Conservation (phyloP, 306 rosid species). For the Dicorynia guianensis region DNA sequence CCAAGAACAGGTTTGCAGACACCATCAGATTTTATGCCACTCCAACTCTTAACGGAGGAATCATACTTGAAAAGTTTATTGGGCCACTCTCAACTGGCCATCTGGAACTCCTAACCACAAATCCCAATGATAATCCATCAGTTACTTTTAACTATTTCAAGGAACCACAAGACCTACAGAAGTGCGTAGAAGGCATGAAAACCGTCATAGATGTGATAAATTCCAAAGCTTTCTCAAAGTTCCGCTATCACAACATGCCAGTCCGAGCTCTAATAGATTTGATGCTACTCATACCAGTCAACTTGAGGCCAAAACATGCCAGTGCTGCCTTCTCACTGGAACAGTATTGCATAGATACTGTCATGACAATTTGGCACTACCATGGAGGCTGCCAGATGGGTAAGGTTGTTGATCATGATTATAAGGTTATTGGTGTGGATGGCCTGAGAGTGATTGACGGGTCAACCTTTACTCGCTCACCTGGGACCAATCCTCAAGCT, state of each 20-base stretch:
- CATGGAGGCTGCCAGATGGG: constrained; percentile 63
- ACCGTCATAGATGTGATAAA: constrained; percentile 64
- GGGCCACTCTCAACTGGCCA: constrained; percentile 73
- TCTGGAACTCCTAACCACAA: constrained; percentile 56
- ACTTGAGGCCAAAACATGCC: constrained; percentile 45
- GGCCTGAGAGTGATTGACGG: constrained; percentile 78
- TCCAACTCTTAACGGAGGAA: no score
- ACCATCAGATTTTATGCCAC: not conserved
- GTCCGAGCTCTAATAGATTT: constrained; percentile 44
- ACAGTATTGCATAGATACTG: constrained; percentile 56
- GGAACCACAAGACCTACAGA: constrained; percentile 68
- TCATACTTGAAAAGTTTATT: constrained; percentile 15
- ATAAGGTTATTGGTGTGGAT: constrained; percentile 70
- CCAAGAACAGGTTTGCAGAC: constrained; percentile 32
- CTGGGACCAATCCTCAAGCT: constrained; percentile 86
- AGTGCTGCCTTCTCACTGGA: constrained; percentile 41
- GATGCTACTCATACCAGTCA: constrained; percentile 48
- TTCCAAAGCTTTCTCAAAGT: constrained; percentile 63
- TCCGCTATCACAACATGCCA: constrained; percentile 47
- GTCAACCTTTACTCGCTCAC: constrained; percentile 69
- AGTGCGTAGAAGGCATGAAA: constrained; percentile 74
- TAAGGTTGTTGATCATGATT: constrained; percentile 48
- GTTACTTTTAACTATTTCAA: constrained; percentile 75
- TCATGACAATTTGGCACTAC: constrained; percentile 60
- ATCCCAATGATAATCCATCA: constrained; percentile 66